A percentile compares a stretch with the other conserved stretches of the same genome.
Conservation (phyloP, 805 yeast species). For the Cyberlindnera mycetangii region DNA sequence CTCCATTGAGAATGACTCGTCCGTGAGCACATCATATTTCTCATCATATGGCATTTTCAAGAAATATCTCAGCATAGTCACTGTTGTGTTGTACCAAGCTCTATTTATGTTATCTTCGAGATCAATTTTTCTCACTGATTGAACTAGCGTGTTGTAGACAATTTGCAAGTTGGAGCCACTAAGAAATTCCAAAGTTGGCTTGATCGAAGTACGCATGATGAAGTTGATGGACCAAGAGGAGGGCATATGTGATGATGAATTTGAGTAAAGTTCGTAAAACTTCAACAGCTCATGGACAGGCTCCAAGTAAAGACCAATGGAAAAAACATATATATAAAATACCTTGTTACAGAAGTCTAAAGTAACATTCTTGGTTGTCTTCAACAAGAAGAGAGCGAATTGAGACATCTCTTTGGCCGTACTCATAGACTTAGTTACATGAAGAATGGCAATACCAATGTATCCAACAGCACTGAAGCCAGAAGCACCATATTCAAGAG, state of each 20-base stretch:
- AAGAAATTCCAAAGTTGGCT: slow-evolving; percentile 14
- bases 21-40: slow-evolving; percentile 13
- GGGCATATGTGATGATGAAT: slow-evolving; percentile 18
- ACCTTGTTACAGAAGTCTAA: slow-evolving; percentile 36
- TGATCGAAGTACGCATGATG: slow-evolving; percentile 16
- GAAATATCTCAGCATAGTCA: slow-evolving; percentile 9
- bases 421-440: slow-evolving; percentile 31
- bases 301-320: slow-evolving; percentile 41
- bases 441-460: slow-evolving; percentile 37
- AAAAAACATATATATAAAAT: slow-evolving; percentile 40
- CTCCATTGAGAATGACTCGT: not conserved
- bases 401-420: slow-evolving; percentile 41
- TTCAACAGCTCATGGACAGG: slow-evolving; percentile 36
- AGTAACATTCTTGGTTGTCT: slow-evolving; percentile 31
- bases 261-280: slow-evolving; percentile 25
- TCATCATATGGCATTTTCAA: slow-evolving; percentile 22
- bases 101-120: slow-evolving; percentile 12
- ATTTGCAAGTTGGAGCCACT: slow-evolving; percentile 15
- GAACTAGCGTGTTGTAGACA: slow-evolving; percentile 14
- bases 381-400: slow-evolving; percentile 38
- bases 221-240: slow-evolving; percentile 14
- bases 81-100: slow-evolving; percentile 17
- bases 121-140: slow-evolving; percentile 14
- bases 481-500: slow-evolving; percentile 40
- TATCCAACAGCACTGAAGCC: slow-evolving; percentile 39